A percentile compares a stretch with the other conserved stretches of the same genome.
phyloP scores from a whole-genome alignment of 2,329 filamentous ascomycete genomes.

The Spiromastix sp. region DNA sequence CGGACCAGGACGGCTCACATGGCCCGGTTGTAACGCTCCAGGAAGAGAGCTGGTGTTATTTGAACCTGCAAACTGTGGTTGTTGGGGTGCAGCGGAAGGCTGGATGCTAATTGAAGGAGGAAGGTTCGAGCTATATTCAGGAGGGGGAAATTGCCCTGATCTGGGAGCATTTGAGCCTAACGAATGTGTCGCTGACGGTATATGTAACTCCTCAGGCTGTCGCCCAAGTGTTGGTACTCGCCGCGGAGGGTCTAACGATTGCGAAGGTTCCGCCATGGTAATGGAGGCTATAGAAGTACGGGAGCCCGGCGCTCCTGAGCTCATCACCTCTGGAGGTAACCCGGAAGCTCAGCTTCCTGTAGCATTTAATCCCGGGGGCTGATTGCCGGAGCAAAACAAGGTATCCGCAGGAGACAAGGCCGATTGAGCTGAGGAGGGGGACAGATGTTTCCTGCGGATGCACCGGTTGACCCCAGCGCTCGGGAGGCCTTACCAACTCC shows the following conservation, averaged over 20 bases:
- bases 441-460: constrained; percentile 32
- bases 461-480: constrained; percentile 37
- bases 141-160: constrained; percentile 31
- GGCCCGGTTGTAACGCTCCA: constrained; percentile 50
- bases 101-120: constrained; percentile 51
- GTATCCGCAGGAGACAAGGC: constrained; percentile 36
- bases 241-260: constrained; percentile 41
- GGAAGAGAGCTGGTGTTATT: constrained; percentile 40
- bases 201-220: constrained; percentile 47
- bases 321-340: too few species aligned
- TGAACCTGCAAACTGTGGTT: constrained; percentile 36
- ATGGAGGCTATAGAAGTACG: constrained; percentile 8
- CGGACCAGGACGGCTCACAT: constrained; percentile 40
- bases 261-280: constrained; percentile 34
- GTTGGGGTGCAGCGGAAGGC: constrained; percentile 40
- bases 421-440: constrained; percentile 28
- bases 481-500: constrained; percentile 38
- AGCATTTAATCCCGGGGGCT: constrained; percentile 20
- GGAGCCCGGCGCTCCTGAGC: too few species aligned
- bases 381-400: constrained; percentile 28
- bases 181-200: constrained; percentile 31
- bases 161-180: constrained; percentile 29
- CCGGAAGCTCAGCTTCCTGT: too few species aligned
- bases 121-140: constrained; percentile 38
- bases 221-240: constrained; percentile 37